Evolutionary conservation across 176 grass and related monocot species (phyloP).

Genomic region (Chloris gayana): DNA sequence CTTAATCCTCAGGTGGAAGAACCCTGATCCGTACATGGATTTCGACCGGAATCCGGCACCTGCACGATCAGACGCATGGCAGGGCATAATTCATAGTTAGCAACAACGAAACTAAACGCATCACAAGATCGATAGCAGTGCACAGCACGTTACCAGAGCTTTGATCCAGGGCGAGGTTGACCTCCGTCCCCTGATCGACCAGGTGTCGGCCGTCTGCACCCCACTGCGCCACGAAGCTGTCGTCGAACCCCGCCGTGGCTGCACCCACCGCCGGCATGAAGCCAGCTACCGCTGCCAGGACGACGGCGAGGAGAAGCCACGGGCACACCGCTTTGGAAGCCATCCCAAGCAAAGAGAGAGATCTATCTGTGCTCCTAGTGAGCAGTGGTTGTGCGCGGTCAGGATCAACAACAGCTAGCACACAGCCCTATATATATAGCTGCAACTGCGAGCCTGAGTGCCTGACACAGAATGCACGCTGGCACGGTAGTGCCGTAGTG

Average conservation of each 20-base stretch:
- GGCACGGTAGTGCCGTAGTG: too few relatives aligned
- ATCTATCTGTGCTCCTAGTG: neutral
- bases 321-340: neutral
- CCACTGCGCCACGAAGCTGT: conserved; percentile 56
- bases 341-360: neutral
- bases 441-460: neutral
- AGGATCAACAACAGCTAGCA: too few relatives aligned
- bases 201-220: conserved; percentile 41
- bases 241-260: conserved; percentile 33
- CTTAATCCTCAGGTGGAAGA: conserved; percentile 76
- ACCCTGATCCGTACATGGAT: conserved; percentile 53
- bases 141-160: conserved; percentile 49
- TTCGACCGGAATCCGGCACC: conserved; percentile 71
- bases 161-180: conserved; percentile 59
- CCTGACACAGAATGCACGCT: too few relatives aligned
- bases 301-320: neutral
- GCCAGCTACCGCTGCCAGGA: neutral
- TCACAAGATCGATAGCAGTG: neutral
- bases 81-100: too few relatives aligned
- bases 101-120: neutral
- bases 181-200: conserved; percentile 37
- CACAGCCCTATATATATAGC: neutral
- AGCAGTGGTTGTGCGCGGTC: neutral
- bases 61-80: conserved; percentile 1
- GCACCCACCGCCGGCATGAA: neutral